A percentile compares a stretch with the other conserved stretches of the same genome.
Conservation (phyloP, 495 filamentous ascomycete species). For the Trichoderma reesei region DNA sequence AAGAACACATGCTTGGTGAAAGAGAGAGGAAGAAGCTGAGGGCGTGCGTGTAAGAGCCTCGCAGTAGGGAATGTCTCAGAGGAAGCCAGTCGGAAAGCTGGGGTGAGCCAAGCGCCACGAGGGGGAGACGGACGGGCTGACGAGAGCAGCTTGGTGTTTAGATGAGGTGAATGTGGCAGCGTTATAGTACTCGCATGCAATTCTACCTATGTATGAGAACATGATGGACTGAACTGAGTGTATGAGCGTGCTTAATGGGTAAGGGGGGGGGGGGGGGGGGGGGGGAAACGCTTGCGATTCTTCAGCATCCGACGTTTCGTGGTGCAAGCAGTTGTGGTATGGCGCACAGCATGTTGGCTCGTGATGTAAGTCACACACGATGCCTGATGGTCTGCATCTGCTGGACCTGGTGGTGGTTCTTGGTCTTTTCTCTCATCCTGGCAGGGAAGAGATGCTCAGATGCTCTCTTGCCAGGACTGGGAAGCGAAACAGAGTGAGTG, state of each 20-base stretch:
- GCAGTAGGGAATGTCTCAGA: not conserved
- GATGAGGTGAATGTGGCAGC: not conserved
- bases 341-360: not conserved
- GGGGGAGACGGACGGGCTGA: not conserved
- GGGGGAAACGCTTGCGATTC: not conserved
- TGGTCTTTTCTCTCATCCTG: too few relatives aligned
- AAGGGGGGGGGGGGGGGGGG: not conserved
- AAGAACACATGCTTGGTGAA: not conserved
- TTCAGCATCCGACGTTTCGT: too few relatives aligned
- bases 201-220: too few relatives aligned
- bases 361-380: constrained; percentile 4
- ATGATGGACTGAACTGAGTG: too few relatives aligned
- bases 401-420: not conserved
- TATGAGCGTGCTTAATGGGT: not conserved
- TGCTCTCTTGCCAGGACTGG: not conserved
- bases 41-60: not conserved
- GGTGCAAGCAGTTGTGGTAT: not conserved
- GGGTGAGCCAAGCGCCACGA: not conserved
- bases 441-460: not conserved
- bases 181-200: too few relatives aligned
- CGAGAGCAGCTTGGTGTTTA: not conserved
- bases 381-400: not conserved
- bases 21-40: not conserved
- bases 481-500: not conserved
- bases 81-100: not conserved